Conservation (phyloP, 371 early-diverging fungal species). For the Nematocida displodere region DNA sequence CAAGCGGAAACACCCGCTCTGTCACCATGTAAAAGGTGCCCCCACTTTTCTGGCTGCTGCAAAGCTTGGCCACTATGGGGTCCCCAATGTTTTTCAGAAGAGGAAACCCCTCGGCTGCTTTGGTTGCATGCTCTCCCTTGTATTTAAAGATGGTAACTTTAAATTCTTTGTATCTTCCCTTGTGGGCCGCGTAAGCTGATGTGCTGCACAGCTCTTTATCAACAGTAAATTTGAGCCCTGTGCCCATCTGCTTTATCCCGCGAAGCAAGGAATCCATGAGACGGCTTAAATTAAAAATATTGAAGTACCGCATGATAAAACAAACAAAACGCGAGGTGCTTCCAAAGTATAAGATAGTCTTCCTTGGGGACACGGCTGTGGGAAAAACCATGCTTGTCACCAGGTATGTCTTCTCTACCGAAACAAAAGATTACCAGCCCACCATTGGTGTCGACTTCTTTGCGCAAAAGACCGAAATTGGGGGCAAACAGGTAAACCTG, state of each 20-base stretch:
- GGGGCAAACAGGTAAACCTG: slow-evolving; percentile 58
- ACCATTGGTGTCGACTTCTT: slow-evolving; percentile 99
- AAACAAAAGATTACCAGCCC: slow-evolving; percentile 69
- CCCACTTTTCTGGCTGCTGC: background rate
- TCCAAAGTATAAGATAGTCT: slow-evolving; percentile 66
- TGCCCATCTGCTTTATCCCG: slow-evolving; percentile 25
- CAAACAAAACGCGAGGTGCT: slow-evolving; percentile 58
- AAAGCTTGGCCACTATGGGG: background rate
- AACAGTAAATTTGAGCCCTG: slow-evolving; percentile 20
- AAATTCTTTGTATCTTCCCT: slow-evolving; percentile 28
- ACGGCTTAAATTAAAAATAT: slow-evolving; percentile 13
- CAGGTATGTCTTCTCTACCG: slow-evolving; percentile 63
- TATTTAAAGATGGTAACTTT: slow-evolving; percentile 40
- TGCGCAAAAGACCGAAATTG: slow-evolving; percentile 66
- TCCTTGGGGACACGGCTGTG: slow-evolving; percentile 68
- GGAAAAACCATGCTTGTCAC: slow-evolving; percentile 98
- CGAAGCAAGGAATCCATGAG: slow-evolving; percentile 27
- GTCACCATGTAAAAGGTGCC: slow-evolving; percentile 14
- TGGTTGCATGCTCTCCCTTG: background rate
- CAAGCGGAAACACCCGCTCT: background rate
- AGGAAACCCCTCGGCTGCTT: slow-evolving; percentile 17
- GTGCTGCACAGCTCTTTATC: slow-evolving; percentile 23
- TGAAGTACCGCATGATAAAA: slow-evolving; percentile 19
- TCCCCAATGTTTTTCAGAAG: slow-evolving; percentile 18
- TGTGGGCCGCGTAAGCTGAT: background rate